A percentile compares a stretch with the other conserved stretches of the same genome.
phyloP scores from a whole-genome alignment of 1,284 basidiomycete species.

The Peniophora sp. region DNA sequence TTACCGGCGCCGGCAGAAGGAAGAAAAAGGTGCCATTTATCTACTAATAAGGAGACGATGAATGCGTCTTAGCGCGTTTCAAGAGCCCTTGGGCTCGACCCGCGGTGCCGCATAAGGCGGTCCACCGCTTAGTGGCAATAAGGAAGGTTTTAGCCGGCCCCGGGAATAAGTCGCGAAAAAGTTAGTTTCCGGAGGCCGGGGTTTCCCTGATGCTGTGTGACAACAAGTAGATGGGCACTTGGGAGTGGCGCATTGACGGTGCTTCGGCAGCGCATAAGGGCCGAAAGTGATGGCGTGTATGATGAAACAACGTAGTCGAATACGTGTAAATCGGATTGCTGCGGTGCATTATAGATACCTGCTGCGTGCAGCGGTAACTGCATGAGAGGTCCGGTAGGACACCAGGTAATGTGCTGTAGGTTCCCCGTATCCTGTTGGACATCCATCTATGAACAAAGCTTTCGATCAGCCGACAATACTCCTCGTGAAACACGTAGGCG shows the following conservation, averaged over 20 bases:
- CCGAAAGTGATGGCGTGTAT: conserved; percentile 14
- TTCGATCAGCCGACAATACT: not conserved
- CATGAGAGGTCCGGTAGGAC: conserved; percentile 14
- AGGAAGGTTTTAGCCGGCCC: too few relatives aligned
- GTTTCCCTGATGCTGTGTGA: too few relatives aligned
- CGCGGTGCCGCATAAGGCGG: too few relatives aligned
- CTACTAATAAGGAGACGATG: too few relatives aligned
- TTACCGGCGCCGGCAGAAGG: too few relatives aligned
- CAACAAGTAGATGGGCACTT: not conserved
- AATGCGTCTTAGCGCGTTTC: too few relatives aligned
- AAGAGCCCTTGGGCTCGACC: too few relatives aligned
- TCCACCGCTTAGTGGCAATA: too few relatives aligned
- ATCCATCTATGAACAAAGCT: not conserved
- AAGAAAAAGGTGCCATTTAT: too few relatives aligned
- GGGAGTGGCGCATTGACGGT: not conserved
- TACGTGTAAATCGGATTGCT: not conserved
- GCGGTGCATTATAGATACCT: conserved; percentile 7
- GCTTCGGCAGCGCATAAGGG: not conserved
- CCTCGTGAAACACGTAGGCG: not conserved
- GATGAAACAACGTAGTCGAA: conserved; percentile 15
- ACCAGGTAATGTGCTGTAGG: conserved; percentile 14
- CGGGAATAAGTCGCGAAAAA: too few relatives aligned
- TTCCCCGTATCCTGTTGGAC: not conserved
- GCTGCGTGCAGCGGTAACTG: conserved; percentile 17
- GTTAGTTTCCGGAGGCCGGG: too few relatives aligned